These are phyloP conservation scores for Posidonia oceanica DNA, from an alignment of 116 monocot species.

Conservation along the genomic window DNA sequence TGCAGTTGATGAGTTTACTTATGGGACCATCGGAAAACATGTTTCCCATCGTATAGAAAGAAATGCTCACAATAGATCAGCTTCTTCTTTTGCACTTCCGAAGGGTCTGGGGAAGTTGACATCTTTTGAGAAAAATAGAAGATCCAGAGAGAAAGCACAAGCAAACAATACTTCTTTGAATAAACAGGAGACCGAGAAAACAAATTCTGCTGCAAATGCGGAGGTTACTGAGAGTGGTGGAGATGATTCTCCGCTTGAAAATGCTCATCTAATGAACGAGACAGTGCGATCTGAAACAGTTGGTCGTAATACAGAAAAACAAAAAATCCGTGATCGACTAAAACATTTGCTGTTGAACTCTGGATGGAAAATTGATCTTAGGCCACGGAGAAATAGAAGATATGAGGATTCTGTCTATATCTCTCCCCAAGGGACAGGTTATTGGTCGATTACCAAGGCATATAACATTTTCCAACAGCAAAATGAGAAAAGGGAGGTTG, in stretches of 20 bases:
- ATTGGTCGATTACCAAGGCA: slow-evolving; percentile 86
- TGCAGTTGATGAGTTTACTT: too few species aligned
- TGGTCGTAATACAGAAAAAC: slow-evolving; percentile 32
- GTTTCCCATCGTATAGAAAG: not conserved
- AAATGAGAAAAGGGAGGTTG: not conserved
- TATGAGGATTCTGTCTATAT: slow-evolving; percentile 67
- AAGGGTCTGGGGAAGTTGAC: not conserved
- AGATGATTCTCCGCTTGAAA: not conserved
- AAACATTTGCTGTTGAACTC: slow-evolving; percentile 50
- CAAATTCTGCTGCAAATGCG: too few species aligned
- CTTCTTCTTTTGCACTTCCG: slow-evolving; percentile 4
- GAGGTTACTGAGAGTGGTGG: too few species aligned
- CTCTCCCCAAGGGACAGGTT: slow-evolving; percentile 53
- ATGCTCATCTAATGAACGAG: slow-evolving; percentile 5
- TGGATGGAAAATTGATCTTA: slow-evolving; percentile 80
- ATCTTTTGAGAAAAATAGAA: not conserved
- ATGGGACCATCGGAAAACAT: too few species aligned
- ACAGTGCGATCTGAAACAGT: slow-evolving; percentile 4
- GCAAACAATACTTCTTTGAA: too few species aligned
- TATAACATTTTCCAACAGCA: slow-evolving; percentile 42
- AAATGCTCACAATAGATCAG: slow-evolving; percentile 13
- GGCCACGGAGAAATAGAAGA: slow-evolving; percentile 49
- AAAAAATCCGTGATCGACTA: slow-evolving; percentile 48
- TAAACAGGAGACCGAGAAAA: too few species aligned
- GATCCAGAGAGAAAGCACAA: not conserved